Evolutionary conservation across 2,329 filamentous ascomycete genomes (phyloP).

Genomic region (Akanthomyces muscarius): DNA sequence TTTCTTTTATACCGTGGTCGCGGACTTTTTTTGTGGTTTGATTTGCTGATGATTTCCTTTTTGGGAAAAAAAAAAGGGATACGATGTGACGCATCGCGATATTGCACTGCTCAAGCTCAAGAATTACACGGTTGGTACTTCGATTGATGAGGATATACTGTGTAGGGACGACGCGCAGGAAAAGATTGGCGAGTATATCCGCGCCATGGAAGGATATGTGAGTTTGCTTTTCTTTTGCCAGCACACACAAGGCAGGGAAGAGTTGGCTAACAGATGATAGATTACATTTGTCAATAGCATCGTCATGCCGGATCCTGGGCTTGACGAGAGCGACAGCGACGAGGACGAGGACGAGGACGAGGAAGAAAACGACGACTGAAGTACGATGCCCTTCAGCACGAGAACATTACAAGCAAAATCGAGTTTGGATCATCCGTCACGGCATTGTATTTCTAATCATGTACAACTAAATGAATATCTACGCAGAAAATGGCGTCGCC

Average conservation of each 20-base stretch:
- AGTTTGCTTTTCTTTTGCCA: slow-evolving; percentile 38
- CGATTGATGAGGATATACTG: slow-evolving; percentile 63
- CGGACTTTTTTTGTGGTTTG: not conserved
- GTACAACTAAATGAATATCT: not conserved
- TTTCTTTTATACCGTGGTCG: not conserved
- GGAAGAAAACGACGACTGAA: slow-evolving; percentile 13
- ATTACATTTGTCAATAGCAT: slow-evolving; percentile 68
- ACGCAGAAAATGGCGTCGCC: not conserved
- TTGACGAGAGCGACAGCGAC: slow-evolving; percentile 40
- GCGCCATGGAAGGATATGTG: slow-evolving; percentile 73
- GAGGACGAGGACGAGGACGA: slow-evolving; percentile 32
- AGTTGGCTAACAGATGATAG: slow-evolving; percentile 35
- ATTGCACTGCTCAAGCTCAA: slow-evolving; percentile 76
- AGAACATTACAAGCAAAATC: too few relatives aligned
- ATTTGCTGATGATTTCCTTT: not conserved
- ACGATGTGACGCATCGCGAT: slow-evolving; percentile 67
- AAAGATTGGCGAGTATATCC: slow-evolving; percentile 60
- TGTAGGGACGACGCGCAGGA: slow-evolving; percentile 59
- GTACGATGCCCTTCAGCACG: not conserved
- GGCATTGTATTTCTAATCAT: not conserved
- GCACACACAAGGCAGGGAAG: not conserved
- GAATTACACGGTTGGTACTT: slow-evolving; percentile 70
- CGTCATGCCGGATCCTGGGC: slow-evolving; percentile 64
- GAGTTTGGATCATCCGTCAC: not conserved
- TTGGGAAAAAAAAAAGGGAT: slow-evolving; percentile 53